Evolutionary conservation across 2,329 filamentous ascomycete genomes (phyloP).

Genomic region (Colletotrichum costaricense): DNA sequence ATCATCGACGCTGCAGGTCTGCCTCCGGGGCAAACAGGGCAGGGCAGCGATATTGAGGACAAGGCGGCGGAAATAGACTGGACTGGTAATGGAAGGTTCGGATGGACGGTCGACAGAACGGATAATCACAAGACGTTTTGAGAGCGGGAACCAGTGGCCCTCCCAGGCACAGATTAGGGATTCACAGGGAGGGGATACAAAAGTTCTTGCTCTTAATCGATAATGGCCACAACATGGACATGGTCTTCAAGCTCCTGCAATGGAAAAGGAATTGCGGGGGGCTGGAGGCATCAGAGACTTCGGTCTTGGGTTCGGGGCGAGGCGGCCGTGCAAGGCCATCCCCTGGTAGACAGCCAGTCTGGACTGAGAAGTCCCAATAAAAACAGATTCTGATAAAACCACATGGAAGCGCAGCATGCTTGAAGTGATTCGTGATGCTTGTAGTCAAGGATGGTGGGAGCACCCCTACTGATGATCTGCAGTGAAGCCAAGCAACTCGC

Average conservation of each 20-base stretch:
- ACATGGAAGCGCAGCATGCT: background rate
- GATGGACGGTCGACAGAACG: slow-evolving; percentile 36
- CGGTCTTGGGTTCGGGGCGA: slow-evolving; percentile 47
- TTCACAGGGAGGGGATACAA: slow-evolving; percentile 43
- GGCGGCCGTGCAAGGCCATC: slow-evolving; percentile 43
- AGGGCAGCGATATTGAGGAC: slow-evolving; percentile 43
- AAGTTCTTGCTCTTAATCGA: slow-evolving; percentile 43
- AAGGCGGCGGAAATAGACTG: slow-evolving; percentile 36
- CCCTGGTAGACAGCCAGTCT: slow-evolving; percentile 47
- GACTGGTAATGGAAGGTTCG: slow-evolving; percentile 38
- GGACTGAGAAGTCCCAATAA: slow-evolving; percentile 55
- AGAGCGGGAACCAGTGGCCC: slow-evolving; percentile 51
- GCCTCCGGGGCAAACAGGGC: slow-evolving; percentile 38
- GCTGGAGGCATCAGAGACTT: slow-evolving; percentile 44
- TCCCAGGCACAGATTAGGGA: slow-evolving; percentile 51
- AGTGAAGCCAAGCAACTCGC: background rate
- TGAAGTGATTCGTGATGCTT: background rate
- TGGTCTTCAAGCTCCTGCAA: slow-evolving; percentile 36
- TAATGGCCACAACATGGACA: slow-evolving; percentile 37
- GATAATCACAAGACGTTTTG: slow-evolving; percentile 38
- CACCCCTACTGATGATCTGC: background rate
- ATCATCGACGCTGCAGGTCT: slow-evolving; percentile 44
- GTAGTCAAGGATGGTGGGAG: background rate
- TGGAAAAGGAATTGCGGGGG: slow-evolving; percentile 34
- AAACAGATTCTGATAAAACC: slow-evolving; percentile 46